These are phyloP conservation scores for Monosporozyma servazzii DNA, from an alignment of 805 yeast species.

Conservation along the genomic window DNA sequence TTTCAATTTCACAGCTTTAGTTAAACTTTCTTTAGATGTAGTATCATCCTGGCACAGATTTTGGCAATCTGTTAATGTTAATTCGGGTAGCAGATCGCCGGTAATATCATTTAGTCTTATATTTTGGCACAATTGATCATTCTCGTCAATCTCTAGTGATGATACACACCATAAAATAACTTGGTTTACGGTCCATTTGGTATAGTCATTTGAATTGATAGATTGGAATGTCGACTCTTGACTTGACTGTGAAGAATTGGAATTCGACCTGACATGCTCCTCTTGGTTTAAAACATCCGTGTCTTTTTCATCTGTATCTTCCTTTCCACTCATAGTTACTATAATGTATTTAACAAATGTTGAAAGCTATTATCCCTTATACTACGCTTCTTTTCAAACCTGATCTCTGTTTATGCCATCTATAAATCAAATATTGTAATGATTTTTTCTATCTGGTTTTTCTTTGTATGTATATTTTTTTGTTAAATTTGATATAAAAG, in stretches of 20 bases:
- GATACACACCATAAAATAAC: conserved; percentile 20
- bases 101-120: conserved; percentile 18
- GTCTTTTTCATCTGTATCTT: not conserved
- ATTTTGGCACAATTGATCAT: conserved; percentile 10
- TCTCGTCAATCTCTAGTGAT: conserved; percentile 11
- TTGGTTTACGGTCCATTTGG: conserved; percentile 20
- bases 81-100: conserved; percentile 62
- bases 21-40: conserved; percentile 24
- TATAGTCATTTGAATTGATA: not conserved
- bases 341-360: too few relatives aligned
- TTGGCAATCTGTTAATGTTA: conserved; percentile 59
- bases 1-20: conserved; percentile 49
- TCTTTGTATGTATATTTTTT: too few relatives aligned
- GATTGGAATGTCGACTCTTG: not conserved
- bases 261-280: not conserved
- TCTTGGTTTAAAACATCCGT: not conserved
- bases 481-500: not conserved
- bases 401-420: not conserved
- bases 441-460: not conserved
- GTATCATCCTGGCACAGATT: conserved; percentile 51
- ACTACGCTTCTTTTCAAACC: not conserved
- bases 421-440: not conserved
- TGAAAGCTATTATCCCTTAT: too few relatives aligned
- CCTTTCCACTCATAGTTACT: not conserved
- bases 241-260: not conserved